Evolutionary conservation across 345 rosid species (phyloP), one percentile per base, ranked within the genome.

Genomic region (Citrus maxima): DNA sequence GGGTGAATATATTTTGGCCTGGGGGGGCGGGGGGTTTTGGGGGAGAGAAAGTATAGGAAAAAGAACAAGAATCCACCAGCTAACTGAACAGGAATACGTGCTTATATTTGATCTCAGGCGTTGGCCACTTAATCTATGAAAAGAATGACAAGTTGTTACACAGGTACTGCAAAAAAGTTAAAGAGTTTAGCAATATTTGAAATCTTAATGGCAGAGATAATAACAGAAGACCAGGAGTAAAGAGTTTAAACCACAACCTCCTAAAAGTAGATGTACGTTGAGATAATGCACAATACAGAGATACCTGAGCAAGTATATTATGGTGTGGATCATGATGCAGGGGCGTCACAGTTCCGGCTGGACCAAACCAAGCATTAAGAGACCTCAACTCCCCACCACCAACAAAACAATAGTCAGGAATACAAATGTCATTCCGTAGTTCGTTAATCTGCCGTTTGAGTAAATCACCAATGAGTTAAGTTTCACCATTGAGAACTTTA

Each of bases 311-410:
- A 78, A 95, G 90, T 72, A 95, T 86, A 81, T 95, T 95, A 83
- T 95, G 99, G 87, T 95, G 99, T 34, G 99, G 99, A 82, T 95
- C 99, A 85, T 95, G 98, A 82, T 95, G 99, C 87, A 95, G 78
- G 7, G 99, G 99, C 42, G 99, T 95, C 73, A 95, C 97, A 2
- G 98, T 95, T 66, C 97, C 95, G 60, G 91, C 89, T 35, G 99
- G 99, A 79, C 98, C 99, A 80, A 96, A 96, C 99, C 98, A 96
- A 56, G 98, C 97, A 85, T 96, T 96, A 30, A 96, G 82, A 67
- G 98, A 86, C 71, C 86, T 90, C 78, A 96, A 86, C 87, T 92
- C 97, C 54, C 97, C 99, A n/a, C 97, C 98, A 72, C 97, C 99
- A 80, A 89, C 85, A 81, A 82, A 96, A 88, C 98, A 96, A 84